Base-by-base conservation (phyloP, 2,329 filamentous ascomycete species). In the Stagonosporopsis vannaccii region DNA sequence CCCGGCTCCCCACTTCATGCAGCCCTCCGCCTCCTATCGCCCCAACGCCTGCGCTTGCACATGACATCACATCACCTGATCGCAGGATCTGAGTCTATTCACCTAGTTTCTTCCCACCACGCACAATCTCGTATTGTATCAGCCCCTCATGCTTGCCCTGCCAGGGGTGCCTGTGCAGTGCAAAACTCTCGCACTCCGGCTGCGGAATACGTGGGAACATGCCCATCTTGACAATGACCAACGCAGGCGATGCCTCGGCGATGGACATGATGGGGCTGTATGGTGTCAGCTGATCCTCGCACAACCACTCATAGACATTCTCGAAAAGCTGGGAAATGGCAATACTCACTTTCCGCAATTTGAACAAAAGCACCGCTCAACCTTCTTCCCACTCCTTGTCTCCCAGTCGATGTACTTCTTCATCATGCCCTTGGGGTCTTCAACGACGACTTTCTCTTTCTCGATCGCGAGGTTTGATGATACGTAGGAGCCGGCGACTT, bases 201-300 rank as follows among this genome's bases (percentile, higher is more conserved):
- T 73, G 66, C 4, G 80, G 79, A 22, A 82, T 81, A 4, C 77
- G 68, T 5, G 78, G 79, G 58, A 81, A 81, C 37, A 83, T 79
- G 12, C 81, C 82, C 73, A 82, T 77, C 65, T 84, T 84, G 41
- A 84, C 46, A 13, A 84, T 71, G 0, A 79, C 72, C 59, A 80
- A 80, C n/a, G 75, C 74, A 5, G 77, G 72, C 37, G 74, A 74
- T 0, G 72, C 43, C 17, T 73, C 70, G 0, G 79, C 77, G 26
- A 79, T 71, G 17, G 78, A 81, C 68, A 78, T 79, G 47, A 84
- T 79, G 0, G 81, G 80, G 58, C 80, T 83, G 23, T 30, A 23
- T 12, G 20, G 13, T 8, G 12, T 43, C 41, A 43, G 41, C 17
- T 30, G 8, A 26, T 6, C 13, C 5, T 8, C 42, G 17, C 40